Base-by-base conservation (phyloP, 148 eudicot species). In the Polygonum maritimum region DNA sequence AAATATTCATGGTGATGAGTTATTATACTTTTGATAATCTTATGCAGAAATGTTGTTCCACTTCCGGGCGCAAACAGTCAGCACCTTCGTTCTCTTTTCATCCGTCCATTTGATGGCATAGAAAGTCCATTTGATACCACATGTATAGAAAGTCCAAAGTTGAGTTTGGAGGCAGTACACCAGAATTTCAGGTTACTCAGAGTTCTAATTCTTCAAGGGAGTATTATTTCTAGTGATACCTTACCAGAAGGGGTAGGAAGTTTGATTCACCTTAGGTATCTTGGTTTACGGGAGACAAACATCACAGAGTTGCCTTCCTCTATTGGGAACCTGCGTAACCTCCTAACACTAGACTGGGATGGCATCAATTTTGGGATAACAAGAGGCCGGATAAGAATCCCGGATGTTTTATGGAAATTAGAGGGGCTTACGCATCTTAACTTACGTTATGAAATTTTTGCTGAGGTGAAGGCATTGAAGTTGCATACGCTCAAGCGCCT, bases 121-220 rank as follows among this genome's bases (percentile, higher is more conserved):
- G 33, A 3, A 71, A 54, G 36, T 26, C 31, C 31, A 26, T 26
- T 26, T 39, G 41, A 14, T 14, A 11, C 18, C 31, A 54, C 41
- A 7, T 18, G 19, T 9, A 70, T 26, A 71, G 67, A 70, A 15
- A 62, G 22, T 5, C 72, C 71, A 33, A 33, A 15, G 48, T 5
- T 77, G 33, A 69, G 75, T 76, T 49, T 83, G 52, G 75, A 41
- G 55, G 13, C 16, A 15, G 58, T 83, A 3, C 76, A 36, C 54
- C 48, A 75, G 18, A 71, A 65, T 70, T 83, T 77, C 78, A 75
- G 65, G 73, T 40, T 80, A 54, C 77, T 83, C 36, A 75, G 83
- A 73, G 81, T 83, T 74, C 73, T 83, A 21, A 82, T 75, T 33
- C 62, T 83, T 35, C 57, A 21, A 7, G 67, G 79, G 22, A 52